Evolutionary conservation across 257 asterid species (phyloP), one percentile per base, ranked within the genome.

Genomic region (Solanum raphanifolium): DNA sequence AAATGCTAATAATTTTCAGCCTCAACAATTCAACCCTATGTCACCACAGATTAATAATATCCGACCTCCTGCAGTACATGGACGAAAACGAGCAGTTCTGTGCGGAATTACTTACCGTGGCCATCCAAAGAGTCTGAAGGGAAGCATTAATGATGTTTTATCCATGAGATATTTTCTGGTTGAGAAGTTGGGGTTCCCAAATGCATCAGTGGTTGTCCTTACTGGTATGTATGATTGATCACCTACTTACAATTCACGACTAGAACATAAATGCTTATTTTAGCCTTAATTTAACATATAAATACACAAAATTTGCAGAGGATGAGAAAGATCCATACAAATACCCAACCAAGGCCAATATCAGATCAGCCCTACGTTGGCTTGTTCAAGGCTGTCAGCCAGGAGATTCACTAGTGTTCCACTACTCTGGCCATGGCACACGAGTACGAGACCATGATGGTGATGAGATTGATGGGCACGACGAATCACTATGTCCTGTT

Each of bases 401-500:
- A 3, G 94, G 98, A 84, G 99, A 96, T 88, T 95, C 99, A 36
- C 88, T 96, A 92, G 93, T 96, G 92, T 96, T 96, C 83, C 92
- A 93, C 91, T 96, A 96, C 91, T 93, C 98, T 0, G 99, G 99
- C 36, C 99, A 94, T 35, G 98, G 94, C 11, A 91, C 98, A 9
- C 94, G 73, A 55, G 94, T 95, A 87, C 87, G 83, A 29, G 98
- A 96, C 88, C 87, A 65, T 2, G 91, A 91, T 23, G 96, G 98
- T 25, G 99, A 96, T 73, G 99, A 96, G 91, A 25, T 91, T 23
- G 99, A 96, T 55, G 99, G 98, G 83, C 85, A 89, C 9, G 99
- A 96, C 41, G 98, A 95, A 90, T 89, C 95, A 83, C 73, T 96
- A 62, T 75, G 96, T 84, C 99, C 99, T 0, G 91, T 95, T 55